A percentile compares a stretch with the other conserved stretches of the same genome.
phyloP scores from a whole-genome alignment of 768 basidiomycete species.

The Russula griseocarnosa region DNA sequence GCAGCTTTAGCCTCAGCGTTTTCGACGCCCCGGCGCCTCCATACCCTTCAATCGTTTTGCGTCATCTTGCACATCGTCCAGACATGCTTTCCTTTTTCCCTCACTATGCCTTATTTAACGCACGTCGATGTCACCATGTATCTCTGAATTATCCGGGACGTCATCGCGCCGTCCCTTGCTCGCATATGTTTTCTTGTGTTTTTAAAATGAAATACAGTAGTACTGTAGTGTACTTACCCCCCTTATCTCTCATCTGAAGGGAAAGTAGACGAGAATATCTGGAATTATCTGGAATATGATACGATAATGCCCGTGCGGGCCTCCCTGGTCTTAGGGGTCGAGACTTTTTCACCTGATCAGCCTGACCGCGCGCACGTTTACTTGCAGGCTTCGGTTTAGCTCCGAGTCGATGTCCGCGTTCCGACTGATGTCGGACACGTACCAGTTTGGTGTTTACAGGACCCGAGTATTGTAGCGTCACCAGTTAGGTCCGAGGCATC shows the following conservation, averaged over 20 bases:
- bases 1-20: slow-evolving; percentile 5
- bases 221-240: slow-evolving; percentile 18
- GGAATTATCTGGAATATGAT: slow-evolving; percentile 23
- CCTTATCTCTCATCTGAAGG: slow-evolving; percentile 13
- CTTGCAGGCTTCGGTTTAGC: not conserved
- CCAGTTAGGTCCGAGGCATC: too few species aligned
- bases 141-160: slow-evolving; percentile 11
- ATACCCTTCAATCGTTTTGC: not conserved
- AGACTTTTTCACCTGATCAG: not conserved
- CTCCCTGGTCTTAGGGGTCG: not conserved
- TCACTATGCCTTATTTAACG: slow-evolving; percentile 20
- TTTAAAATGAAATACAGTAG: slow-evolving; percentile 5
- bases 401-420: not conserved
- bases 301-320: not conserved
- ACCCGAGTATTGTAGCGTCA: too few species aligned
- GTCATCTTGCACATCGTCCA: slow-evolving; percentile 19
- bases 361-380: not conserved
- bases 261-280: slow-evolving; percentile 31
- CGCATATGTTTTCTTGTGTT: slow-evolving; percentile 13
- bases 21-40: slow-evolving; percentile 4
- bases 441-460: not conserved
- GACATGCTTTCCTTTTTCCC: slow-evolving; percentile 9
- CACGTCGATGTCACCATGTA: slow-evolving; percentile 19
- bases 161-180: slow-evolving; percentile 2
- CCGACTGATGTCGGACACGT: not conserved